Evolutionary conservation across 2,329 filamentous ascomycete genomes (phyloP).

Genomic region (Hypoxylon sp.): DNA sequence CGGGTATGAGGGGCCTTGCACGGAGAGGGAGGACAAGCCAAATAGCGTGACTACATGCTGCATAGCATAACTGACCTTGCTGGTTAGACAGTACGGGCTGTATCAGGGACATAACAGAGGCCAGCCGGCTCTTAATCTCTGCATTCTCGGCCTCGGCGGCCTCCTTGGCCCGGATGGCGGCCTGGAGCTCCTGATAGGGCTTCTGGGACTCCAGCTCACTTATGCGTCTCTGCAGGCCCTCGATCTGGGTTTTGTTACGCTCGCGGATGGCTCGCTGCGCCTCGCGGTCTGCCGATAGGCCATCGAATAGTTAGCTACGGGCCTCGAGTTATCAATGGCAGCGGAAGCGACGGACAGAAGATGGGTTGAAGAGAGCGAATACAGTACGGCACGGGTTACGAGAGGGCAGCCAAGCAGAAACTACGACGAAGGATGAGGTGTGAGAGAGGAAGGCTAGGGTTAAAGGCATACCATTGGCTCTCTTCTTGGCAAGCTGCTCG

Average conservation of each 20-base stretch:
- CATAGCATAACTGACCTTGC: conserved; percentile 42
- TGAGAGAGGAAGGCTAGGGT: neutral
- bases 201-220: conserved; percentile 79
- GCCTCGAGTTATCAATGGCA: conserved; percentile 5
- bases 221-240: conserved; percentile 75
- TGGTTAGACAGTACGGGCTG: conserved; percentile 61
- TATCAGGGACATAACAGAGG: conserved; percentile 69
- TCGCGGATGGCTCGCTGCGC: conserved; percentile 86
- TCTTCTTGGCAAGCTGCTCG: conserved; percentile 75
- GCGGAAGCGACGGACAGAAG: neutral
- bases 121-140: conserved; percentile 75
- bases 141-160: conserved; percentile 80
- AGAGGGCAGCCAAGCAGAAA: neutral
- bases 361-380: conserved; percentile 1
- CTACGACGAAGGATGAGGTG: neutral
- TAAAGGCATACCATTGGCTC: conserved; percentile 60
- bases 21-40: neutral
- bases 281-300: conserved; percentile 70
- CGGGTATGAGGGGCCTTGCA: conserved; percentile 6
- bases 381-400: conserved; percentile 8
- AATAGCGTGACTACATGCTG: no score
- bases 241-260: conserved; percentile 81
- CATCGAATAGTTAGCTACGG: conserved; percentile 20
- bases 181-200: conserved; percentile 84
- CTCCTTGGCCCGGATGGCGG: conserved; percentile 77